These are phyloP conservation scores for Aspergillaceae sp. DNA, from an alignment of 2,329 filamentous ascomycete species.

Conservation along the genomic window DNA sequence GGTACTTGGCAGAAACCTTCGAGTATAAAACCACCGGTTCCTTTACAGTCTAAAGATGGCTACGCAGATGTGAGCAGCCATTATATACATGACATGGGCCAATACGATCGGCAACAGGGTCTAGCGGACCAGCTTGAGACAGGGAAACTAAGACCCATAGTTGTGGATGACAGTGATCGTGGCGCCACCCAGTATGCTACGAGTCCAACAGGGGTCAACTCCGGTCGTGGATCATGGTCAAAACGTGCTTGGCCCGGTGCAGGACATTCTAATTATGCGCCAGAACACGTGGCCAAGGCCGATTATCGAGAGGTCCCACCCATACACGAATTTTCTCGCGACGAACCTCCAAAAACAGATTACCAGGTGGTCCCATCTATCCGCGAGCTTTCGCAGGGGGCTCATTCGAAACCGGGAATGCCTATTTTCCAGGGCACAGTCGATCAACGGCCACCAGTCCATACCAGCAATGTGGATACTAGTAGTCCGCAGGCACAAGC, in stretches of 20 bases:
- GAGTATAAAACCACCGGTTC: slow-evolving; percentile 58
- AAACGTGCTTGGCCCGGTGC: slow-evolving; percentile 32
- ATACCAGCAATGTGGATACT: slow-evolving; percentile 27
- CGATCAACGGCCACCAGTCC: slow-evolving; percentile 28
- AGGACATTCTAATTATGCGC: slow-evolving; percentile 28
- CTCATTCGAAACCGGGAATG: slow-evolving; percentile 28
- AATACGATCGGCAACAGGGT: slow-evolving; percentile 27
- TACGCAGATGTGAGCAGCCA: slow-evolving; percentile 32
- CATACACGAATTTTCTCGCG: slow-evolving; percentile 32
- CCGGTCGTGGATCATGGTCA: slow-evolving; percentile 31
- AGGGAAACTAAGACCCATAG: slow-evolving; percentile 39
- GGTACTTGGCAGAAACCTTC: slow-evolving; percentile 71
- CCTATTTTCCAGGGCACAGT: slow-evolving; percentile 29
- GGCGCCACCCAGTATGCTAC: slow-evolving; percentile 30
- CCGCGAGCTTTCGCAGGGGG: slow-evolving; percentile 30
- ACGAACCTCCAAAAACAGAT: slow-evolving; percentile 30
- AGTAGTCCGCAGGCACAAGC: slow-evolving; percentile 36
- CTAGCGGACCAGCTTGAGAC: slow-evolving; percentile 33
- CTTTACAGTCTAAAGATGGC: slow-evolving; percentile 73
- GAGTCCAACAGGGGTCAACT: slow-evolving; percentile 29
- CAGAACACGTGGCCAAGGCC: slow-evolving; percentile 32
- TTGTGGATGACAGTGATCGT: slow-evolving; percentile 39
- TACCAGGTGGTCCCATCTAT: slow-evolving; percentile 35
- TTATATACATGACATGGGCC: slow-evolving; percentile 31
- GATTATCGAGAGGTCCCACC: slow-evolving; percentile 34